A percentile compares a stretch with the other conserved stretches of the same genome.
Conservation (phyloP, 768 basidiomycete species). For the Hebeloma cylindrosporum region DNA sequence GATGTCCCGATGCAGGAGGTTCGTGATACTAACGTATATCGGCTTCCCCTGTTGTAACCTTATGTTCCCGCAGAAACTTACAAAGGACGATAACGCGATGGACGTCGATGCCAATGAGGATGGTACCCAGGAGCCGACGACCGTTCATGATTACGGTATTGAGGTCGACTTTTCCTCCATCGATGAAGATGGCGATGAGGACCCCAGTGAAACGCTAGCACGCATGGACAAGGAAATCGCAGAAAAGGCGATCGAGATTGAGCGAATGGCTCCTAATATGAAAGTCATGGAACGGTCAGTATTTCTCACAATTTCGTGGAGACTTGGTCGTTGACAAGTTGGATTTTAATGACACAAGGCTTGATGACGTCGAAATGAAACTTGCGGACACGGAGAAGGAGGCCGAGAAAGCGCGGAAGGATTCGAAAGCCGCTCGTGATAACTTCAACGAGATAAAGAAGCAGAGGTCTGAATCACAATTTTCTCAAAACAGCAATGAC, state of each 20-base stretch:
- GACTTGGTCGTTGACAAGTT: background rate
- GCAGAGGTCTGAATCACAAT: slow-evolving; percentile 52
- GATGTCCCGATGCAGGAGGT: slow-evolving; percentile 97
- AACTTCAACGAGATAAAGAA: slow-evolving; percentile 87
- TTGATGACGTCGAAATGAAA: slow-evolving; percentile 84
- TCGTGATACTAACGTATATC: slow-evolving; percentile 8
- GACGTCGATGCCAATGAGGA: slow-evolving; percentile 89
- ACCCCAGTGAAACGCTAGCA: slow-evolving; percentile 60
- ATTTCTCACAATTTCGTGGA: background rate
- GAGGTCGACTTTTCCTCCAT: slow-evolving; percentile 82
- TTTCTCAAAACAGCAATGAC: background rate
- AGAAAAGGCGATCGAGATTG: slow-evolving; percentile 78
- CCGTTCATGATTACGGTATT: slow-evolving; percentile 81
- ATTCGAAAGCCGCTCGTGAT: slow-evolving; percentile 88
- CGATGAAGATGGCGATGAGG: slow-evolving; percentile 74
- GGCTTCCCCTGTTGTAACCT: background rate
- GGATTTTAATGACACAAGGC: slow-evolving; percentile 37
- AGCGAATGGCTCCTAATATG: slow-evolving; percentile 93
- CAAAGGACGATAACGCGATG: slow-evolving; percentile 88
- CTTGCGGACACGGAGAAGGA: slow-evolving; percentile 89
- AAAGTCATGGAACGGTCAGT: slow-evolving; percentile 89
- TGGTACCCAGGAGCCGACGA: slow-evolving; percentile 69
- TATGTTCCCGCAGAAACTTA: slow-evolving; percentile 54
- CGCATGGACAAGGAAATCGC: slow-evolving; percentile 73
- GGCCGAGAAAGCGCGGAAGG: slow-evolving; percentile 88